Evolutionary conservation across 345 rosid species (phyloP), one percentile per base, ranked within the genome.

Genomic region (Linum trigynum): DNA sequence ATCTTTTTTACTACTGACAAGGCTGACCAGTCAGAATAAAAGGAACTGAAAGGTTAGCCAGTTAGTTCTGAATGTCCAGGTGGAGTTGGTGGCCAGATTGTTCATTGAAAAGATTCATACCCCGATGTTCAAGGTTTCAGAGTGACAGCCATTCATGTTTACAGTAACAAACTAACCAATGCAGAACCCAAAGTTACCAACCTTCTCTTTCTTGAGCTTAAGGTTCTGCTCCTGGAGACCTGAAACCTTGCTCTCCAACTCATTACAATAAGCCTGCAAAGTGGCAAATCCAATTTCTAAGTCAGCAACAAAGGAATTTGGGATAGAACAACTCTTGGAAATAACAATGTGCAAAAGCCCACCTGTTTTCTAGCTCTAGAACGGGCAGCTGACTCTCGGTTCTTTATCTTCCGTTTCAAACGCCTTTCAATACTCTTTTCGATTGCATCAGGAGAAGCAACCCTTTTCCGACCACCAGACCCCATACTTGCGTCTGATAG

Each of bases 371-470:
- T 82, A 55, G 86, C 91, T 70, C 86, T 79, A 1, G 88, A 83
- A 6, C 84, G 82, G 3, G 91, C 88, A 60, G 86, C 91, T 14
- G 91, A 86, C 74, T 86, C 91, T 76, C 91, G 77, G 70, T 86
- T 86, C 84, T 86, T 86, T 48, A 86, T 83, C 76, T 86, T 86
- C 74, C 91, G 75, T 76, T 66, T 80, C 66, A 83, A 62, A 80
- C 83, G 83, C 81, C 82, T 75, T 23, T 85, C 91, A 7, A 75
- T 61, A 56, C 73, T 74, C 72, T 59, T 85, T 72, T 85, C 88
- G 50, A 77, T 40, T 16, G 77, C 67, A 57, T 75, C 82, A 0
- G 70, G 63, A 23, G 32, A 1, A 37, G 50, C 66, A 72, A 66
- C 76, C 70, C 82, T 80, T 71, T 80, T 86, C 45, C 75, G 48